Evolutionary conservation across 306 rosid species (phyloP).

Genomic region (Carpinus fangiana): DNA sequence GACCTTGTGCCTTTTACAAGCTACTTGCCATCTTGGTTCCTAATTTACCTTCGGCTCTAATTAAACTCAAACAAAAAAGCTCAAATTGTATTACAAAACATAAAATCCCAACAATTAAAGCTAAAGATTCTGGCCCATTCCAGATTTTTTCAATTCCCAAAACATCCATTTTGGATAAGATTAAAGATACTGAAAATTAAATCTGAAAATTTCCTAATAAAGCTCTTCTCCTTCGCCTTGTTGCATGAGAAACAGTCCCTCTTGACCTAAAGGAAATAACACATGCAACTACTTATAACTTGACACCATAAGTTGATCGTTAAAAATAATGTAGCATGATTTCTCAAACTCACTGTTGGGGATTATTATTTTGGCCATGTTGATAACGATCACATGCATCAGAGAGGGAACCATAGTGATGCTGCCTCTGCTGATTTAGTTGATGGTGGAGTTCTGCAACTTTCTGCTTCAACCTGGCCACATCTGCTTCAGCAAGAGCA

Average conservation of each 20-base stretch:
- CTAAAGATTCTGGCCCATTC: too few species aligned
- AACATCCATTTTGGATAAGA: too few species aligned
- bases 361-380: constrained; percentile 66
- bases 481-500: constrained; percentile 99
- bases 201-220: too few species aligned
- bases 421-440: constrained; percentile 92
- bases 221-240: background rate
- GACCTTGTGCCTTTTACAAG: too few species aligned
- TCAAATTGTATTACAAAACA: too few species aligned
- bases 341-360: constrained; percentile 81
- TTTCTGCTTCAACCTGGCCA: constrained; percentile 96
- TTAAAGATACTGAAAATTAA: too few species aligned
- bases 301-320: constrained; percentile 15
- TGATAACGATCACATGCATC: constrained; percentile 86
- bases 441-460: constrained; percentile 99
- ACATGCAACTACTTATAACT: background rate
- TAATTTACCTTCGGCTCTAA: too few species aligned
- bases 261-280: background rate
- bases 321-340: constrained; percentile 8
- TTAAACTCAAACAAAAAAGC: too few species aligned
- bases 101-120: too few species aligned
- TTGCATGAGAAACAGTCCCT: background rate
- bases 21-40: too few species aligned
- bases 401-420: constrained; percentile 88
- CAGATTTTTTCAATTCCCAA: too few species aligned